Base-by-base conservation (phyloP, 768 basidiomycete species). In the Phanerodontia chrysosporium region DNA sequence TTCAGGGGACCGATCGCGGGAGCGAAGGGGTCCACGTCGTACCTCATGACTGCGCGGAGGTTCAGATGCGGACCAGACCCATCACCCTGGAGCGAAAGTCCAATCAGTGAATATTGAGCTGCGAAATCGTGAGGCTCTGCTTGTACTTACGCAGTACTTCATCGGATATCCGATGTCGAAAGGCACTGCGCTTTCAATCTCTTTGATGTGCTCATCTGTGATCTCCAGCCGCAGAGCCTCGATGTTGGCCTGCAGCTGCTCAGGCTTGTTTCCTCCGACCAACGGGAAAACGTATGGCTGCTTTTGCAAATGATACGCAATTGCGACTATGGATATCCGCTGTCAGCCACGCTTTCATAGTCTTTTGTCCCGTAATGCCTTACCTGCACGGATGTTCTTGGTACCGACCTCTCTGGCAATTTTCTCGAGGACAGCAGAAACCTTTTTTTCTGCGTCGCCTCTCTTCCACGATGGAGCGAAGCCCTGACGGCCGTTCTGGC, bases 251-350 rank as follows among this genome's bases (percentile, higher is more conserved):
- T 68, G 44, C 10, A 83, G 66, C 30, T 83, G 77, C 62, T 79
- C 78, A 25, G 80, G 66, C 61, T 80, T 83, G 46, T 78, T 71
- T 0, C 79, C 76, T 4, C 80, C 80, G n/a, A 81, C 66, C 48
- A 81, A 70, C 0, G 80, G 80, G 68, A 82, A 81, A 0, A 80
- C 78, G 54, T 72, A 78, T 0, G 76, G 75, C 5, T 76, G 71
- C 65, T 82, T 83, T 22, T 80, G 77, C 66, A 83, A 68, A 12
- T 82, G 69, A 58, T 55, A 55, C 25, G 54, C 54, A 22, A 55
- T 45, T 16, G 30, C 25, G 2, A 55, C 54, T 55, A 28, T 18
- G 14, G 25, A 22, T 5, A 25, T 25, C 8, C 14, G n/a, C n/a
- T n/a, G n/a, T n/a, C n/a, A n/a, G n/a, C n/a, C n/a, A n/a, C n/a